phyloP scores from a whole-genome alignment of 2,329 filamentous ascomycete genomes.

The Trichoderma hamatum region DNA sequence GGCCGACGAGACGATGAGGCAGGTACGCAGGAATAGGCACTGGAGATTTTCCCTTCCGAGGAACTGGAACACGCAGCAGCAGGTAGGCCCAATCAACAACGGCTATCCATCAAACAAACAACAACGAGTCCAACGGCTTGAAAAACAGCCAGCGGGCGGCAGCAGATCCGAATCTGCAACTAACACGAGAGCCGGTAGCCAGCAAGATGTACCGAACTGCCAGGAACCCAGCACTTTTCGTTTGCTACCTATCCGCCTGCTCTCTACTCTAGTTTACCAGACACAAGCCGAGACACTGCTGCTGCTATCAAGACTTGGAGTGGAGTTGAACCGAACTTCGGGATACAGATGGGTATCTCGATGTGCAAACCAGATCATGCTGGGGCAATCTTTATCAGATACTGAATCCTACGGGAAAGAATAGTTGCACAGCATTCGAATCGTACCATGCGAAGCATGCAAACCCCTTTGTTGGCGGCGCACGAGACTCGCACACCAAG shows the following conservation, averaged over 20 bases:
- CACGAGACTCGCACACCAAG: neutral
- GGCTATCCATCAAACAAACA: neutral
- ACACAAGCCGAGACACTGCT: neutral
- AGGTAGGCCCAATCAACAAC: neutral
- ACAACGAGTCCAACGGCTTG: neutral
- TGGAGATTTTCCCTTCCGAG: neutral
- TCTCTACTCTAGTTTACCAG: neutral
- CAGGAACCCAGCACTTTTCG: neutral
- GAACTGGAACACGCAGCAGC: neutral
- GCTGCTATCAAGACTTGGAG: neutral
- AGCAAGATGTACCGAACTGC: neutral
- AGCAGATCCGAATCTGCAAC: slow-evolving; percentile 6
- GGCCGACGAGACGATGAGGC: neutral
- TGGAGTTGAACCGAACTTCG: neutral
- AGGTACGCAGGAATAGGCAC: neutral
- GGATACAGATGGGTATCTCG: neutral
- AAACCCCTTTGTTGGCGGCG: neutral
- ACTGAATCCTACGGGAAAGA: neutral
- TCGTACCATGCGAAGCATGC: neutral
- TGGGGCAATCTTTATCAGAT: neutral
- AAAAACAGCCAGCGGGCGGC: neutral
- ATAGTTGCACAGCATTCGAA: neutral
- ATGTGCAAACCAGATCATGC: neutral
- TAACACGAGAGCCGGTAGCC: neutral
- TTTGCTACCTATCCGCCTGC: neutral